Percentiles rank a stretch among this genome's conserved stretches.
Conservation (phyloP, 352 stramenopile species). For the Poterioochromonas sp. region DNA sequence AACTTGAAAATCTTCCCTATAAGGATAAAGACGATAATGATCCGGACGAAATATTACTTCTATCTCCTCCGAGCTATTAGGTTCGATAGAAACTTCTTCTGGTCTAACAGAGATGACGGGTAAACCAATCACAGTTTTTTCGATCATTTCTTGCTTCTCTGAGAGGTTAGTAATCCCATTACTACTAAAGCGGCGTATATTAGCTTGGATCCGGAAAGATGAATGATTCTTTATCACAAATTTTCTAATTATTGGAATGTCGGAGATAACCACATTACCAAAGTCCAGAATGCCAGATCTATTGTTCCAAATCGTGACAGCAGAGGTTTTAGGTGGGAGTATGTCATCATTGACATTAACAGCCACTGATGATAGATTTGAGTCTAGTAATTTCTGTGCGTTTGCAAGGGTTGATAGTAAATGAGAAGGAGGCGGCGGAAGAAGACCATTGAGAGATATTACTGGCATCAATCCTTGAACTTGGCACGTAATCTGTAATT, state of each 20-base stretch:
- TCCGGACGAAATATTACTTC: slow-evolving; percentile 56
- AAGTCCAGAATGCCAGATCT: not conserved
- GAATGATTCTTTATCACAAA: slow-evolving; percentile 47
- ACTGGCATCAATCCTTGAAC: slow-evolving; percentile 24
- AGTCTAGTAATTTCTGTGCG: not conserved
- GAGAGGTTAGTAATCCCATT: not conserved
- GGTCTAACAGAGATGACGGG: slow-evolving; percentile 27
- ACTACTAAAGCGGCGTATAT: not conserved
- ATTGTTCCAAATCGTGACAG: too few relatives aligned
- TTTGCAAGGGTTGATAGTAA: not conserved
- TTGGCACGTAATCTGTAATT: not conserved
- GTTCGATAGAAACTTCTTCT: slow-evolving; percentile 49
- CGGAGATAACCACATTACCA: not conserved
- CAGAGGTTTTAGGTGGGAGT: too few relatives aligned
- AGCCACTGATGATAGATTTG: slow-evolving; percentile 4
- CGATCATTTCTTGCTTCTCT: not conserved
- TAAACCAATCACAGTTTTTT: not conserved
- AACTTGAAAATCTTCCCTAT: slow-evolving; percentile 29
- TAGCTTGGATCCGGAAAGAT: not conserved
- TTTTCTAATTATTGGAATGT: not conserved
- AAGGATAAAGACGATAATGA: not conserved
- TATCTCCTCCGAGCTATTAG: slow-evolving; percentile 52
- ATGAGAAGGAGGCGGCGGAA: not conserved
- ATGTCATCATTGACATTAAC: not conserved
- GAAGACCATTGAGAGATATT: not conserved